phyloP scores from a whole-genome alignment of 129 eudicot species.

The Logfia minima region DNA sequence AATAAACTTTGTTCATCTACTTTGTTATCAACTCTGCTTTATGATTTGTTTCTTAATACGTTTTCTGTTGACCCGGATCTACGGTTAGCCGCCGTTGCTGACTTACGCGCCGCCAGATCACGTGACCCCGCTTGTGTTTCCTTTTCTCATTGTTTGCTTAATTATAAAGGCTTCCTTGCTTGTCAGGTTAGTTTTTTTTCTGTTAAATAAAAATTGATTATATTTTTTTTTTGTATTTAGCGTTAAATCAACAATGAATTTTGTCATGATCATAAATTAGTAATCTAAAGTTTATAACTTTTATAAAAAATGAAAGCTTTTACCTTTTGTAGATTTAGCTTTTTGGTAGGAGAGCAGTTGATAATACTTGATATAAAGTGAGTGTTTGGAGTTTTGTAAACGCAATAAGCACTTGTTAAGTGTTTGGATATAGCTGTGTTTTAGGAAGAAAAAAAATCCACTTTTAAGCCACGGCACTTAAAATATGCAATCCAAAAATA shows the following conservation, averaged over 20 bases:
- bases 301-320: background rate
- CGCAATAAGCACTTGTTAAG: no score
- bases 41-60: conserved; percentile 71
- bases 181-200: conserved; percentile 54
- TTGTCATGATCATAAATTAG: background rate
- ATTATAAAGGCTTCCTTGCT: conserved; percentile 90
- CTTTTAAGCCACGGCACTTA: no score
- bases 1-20: conserved; percentile 93
- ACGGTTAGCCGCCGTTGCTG: conserved; percentile 74
- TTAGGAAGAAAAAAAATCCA: no score
- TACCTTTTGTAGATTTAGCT: no score
- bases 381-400: background rate
- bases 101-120: conserved; percentile 64
- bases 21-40: conserved; percentile 67
- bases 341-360: background rate
- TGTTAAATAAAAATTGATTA: background rate
- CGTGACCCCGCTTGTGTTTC: conserved; percentile 92
- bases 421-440: background rate
- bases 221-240: background rate
- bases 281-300: background rate
- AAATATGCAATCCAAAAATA: no score
- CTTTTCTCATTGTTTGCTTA: conserved; percentile 78
- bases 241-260: background rate
- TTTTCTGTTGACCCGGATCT: conserved; percentile 54
- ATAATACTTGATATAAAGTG: background rate